Evolutionary conservation across 768 basidiomycete species (phyloP).

Genomic region (Mycena olivaceomarginata): DNA sequence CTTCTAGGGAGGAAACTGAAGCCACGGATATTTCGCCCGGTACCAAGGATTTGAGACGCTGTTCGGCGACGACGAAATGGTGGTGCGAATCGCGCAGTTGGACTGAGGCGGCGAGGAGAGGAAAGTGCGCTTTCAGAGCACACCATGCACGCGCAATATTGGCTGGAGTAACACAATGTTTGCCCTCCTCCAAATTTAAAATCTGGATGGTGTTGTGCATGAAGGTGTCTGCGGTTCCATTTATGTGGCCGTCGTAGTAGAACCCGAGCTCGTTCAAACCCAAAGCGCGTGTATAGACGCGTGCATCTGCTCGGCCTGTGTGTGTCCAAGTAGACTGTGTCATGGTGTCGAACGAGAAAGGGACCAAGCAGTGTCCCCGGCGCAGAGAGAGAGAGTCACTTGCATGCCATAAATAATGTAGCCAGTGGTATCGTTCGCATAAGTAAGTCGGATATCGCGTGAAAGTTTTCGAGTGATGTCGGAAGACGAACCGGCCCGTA

Average conservation of each 20-base stretch:
- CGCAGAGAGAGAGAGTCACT: no score
- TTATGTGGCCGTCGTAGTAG: constrained; percentile 63
- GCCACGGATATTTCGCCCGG: constrained; percentile 63
- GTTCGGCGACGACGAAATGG: constrained; percentile 65
- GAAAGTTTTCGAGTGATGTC: no score
- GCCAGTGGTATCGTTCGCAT: no score
- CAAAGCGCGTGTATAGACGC: constrained; percentile 60
- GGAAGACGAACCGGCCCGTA: no score
- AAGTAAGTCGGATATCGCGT: no score
- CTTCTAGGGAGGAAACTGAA: constrained; percentile 55
- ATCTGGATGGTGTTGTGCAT: constrained; percentile 57
- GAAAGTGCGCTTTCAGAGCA: constrained; percentile 67
- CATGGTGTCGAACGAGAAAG: not conserved
- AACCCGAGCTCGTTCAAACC: constrained; percentile 63
- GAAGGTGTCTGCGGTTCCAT: constrained; percentile 66
- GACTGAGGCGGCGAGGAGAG: constrained; percentile 68
- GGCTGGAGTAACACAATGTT: constrained; percentile 36
- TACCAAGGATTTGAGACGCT: constrained; percentile 52
- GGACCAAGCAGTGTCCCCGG: not conserved
- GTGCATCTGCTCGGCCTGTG: constrained; percentile 9
- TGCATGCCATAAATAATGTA: no score
- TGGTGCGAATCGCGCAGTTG: constrained; percentile 54
- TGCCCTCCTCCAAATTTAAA: constrained; percentile 32
- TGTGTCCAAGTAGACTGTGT: constrained; percentile 29
- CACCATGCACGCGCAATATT: constrained; percentile 67